phyloP scores from a whole-genome alignment of 306 rosid species.

The Coriaria nepalensis region DNA sequence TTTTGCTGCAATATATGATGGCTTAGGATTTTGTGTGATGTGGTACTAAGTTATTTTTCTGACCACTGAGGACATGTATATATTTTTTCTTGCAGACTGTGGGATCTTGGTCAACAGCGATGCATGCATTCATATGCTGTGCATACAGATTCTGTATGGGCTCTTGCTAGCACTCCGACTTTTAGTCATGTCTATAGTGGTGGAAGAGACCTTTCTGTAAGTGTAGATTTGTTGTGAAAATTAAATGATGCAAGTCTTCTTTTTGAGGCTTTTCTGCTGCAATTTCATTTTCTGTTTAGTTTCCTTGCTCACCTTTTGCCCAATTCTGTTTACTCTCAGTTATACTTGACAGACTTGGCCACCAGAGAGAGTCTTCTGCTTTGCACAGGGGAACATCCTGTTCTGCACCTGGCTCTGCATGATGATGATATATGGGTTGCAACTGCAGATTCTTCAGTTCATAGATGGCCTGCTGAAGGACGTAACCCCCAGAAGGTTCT shows the following conservation, averaged over 20 bases:
- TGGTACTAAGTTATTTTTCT: background rate
- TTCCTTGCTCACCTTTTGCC: slow-evolving; percentile 19
- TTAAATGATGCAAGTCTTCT: background rate
- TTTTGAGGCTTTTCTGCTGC: background rate
- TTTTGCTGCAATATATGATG: background rate
- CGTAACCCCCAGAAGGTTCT: slow-evolving; percentile 70
- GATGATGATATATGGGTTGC: slow-evolving; percentile 86
- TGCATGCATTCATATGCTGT: slow-evolving; percentile 97
- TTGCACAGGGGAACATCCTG: slow-evolving; percentile 84
- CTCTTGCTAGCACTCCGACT: slow-evolving; percentile 93
- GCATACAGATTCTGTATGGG: slow-evolving; percentile 99
- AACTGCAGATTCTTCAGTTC: slow-evolving; percentile 80
- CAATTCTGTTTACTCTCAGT: slow-evolving; percentile 44
- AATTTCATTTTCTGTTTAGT: slow-evolving; percentile 11
- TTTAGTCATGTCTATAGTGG: slow-evolving; percentile 97
- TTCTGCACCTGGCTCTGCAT: slow-evolving; percentile 67
- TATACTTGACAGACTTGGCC: slow-evolving; percentile 95
- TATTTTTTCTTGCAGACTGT: slow-evolving; percentile 47
- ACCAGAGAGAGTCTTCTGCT: slow-evolving; percentile 95
- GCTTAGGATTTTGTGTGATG: too few species aligned
- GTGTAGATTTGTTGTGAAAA: slow-evolving; percentile 29
- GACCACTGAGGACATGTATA: slow-evolving; percentile 11
- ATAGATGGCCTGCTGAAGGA: slow-evolving; percentile 87
- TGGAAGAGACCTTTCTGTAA: slow-evolving; percentile 95
- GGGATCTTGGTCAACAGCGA: slow-evolving; percentile 99